Percentiles rank a stretch among this genome's conserved stretches.
phyloP scores from a whole-genome alignment of 2,329 filamentous ascomycete genomes.

The Xylariaceae sp. region DNA sequence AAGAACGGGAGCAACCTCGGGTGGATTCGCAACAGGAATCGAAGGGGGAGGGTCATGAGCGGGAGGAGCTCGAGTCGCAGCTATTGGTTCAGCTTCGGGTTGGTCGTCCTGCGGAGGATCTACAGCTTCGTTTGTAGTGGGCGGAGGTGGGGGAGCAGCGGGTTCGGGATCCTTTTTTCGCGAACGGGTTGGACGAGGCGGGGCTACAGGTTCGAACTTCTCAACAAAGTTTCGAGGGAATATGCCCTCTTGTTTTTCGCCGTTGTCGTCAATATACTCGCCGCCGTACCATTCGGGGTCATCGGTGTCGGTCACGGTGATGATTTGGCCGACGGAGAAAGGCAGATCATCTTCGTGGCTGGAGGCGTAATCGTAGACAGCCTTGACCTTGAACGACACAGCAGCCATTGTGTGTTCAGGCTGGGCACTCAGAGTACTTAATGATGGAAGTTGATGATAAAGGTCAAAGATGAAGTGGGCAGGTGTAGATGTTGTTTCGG shows the following conservation, averaged over 20 bases:
- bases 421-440: conserved; percentile 3
- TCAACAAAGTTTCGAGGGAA: conserved; percentile 98
- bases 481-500: conserved; percentile 4
- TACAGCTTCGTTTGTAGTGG: conserved; percentile 21
- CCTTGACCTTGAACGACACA: conserved; percentile 86
- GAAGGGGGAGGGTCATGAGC: conserved; percentile 23
- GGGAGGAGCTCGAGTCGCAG: conserved; percentile 26
- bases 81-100: conserved; percentile 32
- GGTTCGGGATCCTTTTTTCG: conserved; percentile 61
- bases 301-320: conserved; percentile 89
- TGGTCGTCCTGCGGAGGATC: conserved; percentile 14
- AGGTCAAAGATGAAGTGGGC: conserved; percentile 15
- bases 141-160: conserved; percentile 32
- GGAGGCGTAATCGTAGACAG: conserved; percentile 90
- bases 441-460: neutral
- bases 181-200: conserved; percentile 74
- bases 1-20: conserved; percentile 35
- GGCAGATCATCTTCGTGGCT: conserved; percentile 91
- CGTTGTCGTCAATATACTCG: conserved; percentile 74
- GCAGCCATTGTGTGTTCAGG: conserved; percentile 56
- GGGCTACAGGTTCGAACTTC: conserved; percentile 85
- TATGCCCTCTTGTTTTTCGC: conserved; percentile 74
- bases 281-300: conserved; percentile 93
- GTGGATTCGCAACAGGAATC: conserved; percentile 34
- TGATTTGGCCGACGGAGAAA: conserved; percentile 81